Evolutionary conservation across 352 stramenopile genomes (phyloP), one percentile per base, ranked within the genome.

Genomic region (Phytopythium boreale): DNA sequence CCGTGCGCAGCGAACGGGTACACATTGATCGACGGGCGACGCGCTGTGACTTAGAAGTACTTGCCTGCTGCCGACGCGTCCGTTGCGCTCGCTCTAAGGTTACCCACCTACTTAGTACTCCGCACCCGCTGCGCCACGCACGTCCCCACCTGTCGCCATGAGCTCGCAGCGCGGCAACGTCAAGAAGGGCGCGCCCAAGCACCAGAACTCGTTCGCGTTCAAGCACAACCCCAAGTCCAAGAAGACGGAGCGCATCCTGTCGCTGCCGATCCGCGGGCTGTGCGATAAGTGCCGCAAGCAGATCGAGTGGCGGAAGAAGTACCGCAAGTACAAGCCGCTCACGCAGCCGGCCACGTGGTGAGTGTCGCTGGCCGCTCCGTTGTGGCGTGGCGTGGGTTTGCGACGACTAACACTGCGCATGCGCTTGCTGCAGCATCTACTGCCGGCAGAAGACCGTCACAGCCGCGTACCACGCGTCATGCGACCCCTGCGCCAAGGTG

Each of bases 271-370:
- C 75, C 76, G 91, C 31, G 95, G 96, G 2, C 83, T 98, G 20
- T 99, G 96, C 73, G 78, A 94, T 56, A 85, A 95, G 57, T 99
- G 96, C 79, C 79, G 93, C 62, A 92, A 97, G 55, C 97, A 99
- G 79, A 98, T 99, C 68, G 96, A 99, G 74, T 99, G 97, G 97
- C 82, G 95, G 64, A 99, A 99, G 84, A 98, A 98, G 72, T 99
- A 99, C 81, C 89, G 97, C 74, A 99, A 99, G 76, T 99, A 99
- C 83, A 98, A 98, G 68, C 96, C 97, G 52, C 74, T 98, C 49
- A 98, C 95, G 47, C 88, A 98, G 80, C 95, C 95, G 19, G 88
- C 76, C 22, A 98, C 89, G 44, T 99, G 87, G 86, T 95, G 72
- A 67, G 76, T 59, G 46, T 4, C 47, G 34, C 44, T 20, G n/a